Evolutionary conservation across 306 rosid species (phyloP), one percentile per base, ranked within the genome.

Genomic region (Parietaria judaica): DNA sequence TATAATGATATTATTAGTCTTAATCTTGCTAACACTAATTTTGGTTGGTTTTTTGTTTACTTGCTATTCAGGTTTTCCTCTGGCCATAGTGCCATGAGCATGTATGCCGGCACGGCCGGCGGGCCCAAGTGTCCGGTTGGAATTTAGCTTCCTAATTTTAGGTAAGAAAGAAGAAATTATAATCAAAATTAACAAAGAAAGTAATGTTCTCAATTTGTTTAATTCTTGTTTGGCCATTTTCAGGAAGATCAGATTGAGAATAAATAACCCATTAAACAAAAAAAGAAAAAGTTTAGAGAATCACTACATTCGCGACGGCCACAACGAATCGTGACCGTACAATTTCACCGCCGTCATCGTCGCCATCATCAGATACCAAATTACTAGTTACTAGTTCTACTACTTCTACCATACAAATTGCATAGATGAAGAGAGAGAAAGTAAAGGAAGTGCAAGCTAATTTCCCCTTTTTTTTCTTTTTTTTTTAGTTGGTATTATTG

Each of bases 101-200:
- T 91, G 95, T 76, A 83, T 11, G 89, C 89, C 0, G 89, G 95
- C 61, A 81, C 95, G 0, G 87, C 91, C 1, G 88, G 94, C 10
- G 78, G 78, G 16, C 80, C 84, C 4, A 79, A 78, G 16, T 79
- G 80, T 60, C 83, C 99, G 0, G 94, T 88, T 46, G 96, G 95
- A 74, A 86, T 85, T 68, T 88, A 88, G 94, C 72, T 63, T 69
- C 81, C 66, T 35, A 31, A 66, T 34, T 53, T 36, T 55, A 81
- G 89, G 76, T 67, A 54, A 31, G 45, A 41, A 41, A 41, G 9
- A 41, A 5, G 3, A 41, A 41, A 41, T 5, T 41, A 41, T 8
- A 41, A 41, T 5, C 6, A 41, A 41, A 41, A 41, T 0, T 5
- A 41, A 8, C 6, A 1, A 41, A 41, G 45, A 41, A 41, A 41